Evolutionary conservation across 169 alveolate species (phyloP).

Genomic region (Cryptosporidium viatorum): DNA sequence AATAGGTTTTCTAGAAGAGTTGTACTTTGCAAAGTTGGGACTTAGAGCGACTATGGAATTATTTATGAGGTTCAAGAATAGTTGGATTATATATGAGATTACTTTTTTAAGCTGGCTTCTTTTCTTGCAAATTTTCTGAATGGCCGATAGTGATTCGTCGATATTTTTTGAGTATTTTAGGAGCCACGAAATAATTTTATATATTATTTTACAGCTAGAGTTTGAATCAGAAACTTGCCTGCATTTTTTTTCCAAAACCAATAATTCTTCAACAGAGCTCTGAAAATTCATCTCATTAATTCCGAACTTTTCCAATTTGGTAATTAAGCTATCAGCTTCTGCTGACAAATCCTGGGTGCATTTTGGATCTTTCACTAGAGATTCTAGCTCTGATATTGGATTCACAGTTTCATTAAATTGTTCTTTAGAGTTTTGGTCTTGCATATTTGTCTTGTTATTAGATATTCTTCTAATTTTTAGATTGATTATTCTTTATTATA

Average conservation of each 20-base stretch:
- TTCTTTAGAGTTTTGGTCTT: slow-evolving; percentile 19
- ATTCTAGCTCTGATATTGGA: slow-evolving; percentile 64
- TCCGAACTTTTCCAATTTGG: slow-evolving; percentile 23
- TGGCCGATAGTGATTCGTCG: slow-evolving; percentile 10
- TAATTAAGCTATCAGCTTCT: slow-evolving; percentile 40
- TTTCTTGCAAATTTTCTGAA: slow-evolving; percentile 74
- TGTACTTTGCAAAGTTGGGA: slow-evolving; percentile 26
- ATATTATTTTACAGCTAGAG: slow-evolving; percentile 55
- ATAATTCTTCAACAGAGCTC: slow-evolving; percentile 35
- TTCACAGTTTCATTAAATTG: slow-evolving; percentile 48
- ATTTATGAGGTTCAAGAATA: slow-evolving; percentile 5
- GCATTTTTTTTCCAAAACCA: slow-evolving; percentile 63
- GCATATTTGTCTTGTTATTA: slow-evolving; percentile 3
- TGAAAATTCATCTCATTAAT: slow-evolving; percentile 25
- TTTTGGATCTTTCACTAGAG: slow-evolving; percentile 76
- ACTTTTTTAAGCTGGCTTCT: slow-evolving; percentile 81
- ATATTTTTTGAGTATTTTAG: slow-evolving; percentile 35
- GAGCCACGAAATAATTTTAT: slow-evolving; percentile 65
- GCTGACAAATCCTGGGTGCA: slow-evolving; percentile 65
- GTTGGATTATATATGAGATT: slow-evolving; percentile 42
- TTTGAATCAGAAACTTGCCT: slow-evolving; percentile 72
- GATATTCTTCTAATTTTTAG: neutral
- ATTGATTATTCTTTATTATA: neutral
- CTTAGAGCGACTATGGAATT: neutral
- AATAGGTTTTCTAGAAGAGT: neutral